These are phyloP conservation scores for Phytophthora tentaculata DNA, from an alignment of 352 stramenopile genomes.

Conservation along the genomic window DNA sequence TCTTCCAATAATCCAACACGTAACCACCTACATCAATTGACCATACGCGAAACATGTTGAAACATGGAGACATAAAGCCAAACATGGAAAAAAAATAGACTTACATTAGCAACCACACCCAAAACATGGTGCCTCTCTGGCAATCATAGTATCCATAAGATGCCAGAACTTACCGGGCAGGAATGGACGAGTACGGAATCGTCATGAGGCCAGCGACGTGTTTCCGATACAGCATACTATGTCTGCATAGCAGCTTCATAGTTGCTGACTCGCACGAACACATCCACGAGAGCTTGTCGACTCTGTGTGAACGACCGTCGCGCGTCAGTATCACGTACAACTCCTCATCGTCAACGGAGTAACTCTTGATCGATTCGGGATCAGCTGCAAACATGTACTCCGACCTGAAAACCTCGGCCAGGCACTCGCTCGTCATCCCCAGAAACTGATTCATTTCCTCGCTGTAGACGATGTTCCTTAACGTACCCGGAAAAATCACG, in stretches of 20 bases:
- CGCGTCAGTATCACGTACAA: background rate
- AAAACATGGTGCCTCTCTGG: background rate
- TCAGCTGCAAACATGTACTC: background rate
- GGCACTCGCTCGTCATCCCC: constrained; percentile 1
- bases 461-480: background rate
- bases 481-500: background rate
- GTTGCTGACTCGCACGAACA: constrained; percentile 1
- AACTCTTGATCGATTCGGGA: background rate
- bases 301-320: background rate
- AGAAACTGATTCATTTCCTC: constrained; percentile 9
- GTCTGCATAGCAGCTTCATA: background rate
- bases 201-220: background rate
- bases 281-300: background rate
- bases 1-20: background rate
- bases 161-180: background rate
- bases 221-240: background rate
- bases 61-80: background rate
- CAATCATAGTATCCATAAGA: background rate
- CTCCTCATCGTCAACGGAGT: background rate
- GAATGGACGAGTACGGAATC: background rate
- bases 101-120: too few relatives aligned
- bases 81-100: background rate
- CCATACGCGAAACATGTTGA: background rate
- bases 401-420: background rate
- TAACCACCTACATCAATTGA: background rate